Conservation (phyloP, 805 yeast species). For the Middelhovenomyces tepae region DNA sequence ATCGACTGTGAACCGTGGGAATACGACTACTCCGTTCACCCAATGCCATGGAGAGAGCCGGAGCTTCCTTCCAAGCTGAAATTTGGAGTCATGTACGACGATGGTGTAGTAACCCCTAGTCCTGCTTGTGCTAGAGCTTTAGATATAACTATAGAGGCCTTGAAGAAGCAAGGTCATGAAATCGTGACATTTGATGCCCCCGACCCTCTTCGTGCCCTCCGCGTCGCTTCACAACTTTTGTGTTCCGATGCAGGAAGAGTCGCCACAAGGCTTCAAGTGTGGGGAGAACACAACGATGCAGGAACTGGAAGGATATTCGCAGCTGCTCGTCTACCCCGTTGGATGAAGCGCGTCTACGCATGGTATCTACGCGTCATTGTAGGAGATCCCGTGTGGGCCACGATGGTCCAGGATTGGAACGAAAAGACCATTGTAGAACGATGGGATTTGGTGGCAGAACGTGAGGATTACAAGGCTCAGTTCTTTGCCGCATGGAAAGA, state of each 20-base stretch:
- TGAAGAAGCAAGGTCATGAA: constrained; percentile 37
- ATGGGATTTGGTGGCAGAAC: constrained; percentile 28
- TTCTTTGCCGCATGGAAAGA: constrained; percentile 29
- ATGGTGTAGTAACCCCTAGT: constrained; percentile 42
- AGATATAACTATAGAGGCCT: constrained; percentile 32
- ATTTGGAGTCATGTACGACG: constrained; percentile 41
- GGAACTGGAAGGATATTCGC: constrained; percentile 28
- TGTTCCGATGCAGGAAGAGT: constrained; percentile 28
- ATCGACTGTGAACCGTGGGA: constrained; percentile 49
- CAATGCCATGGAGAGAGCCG: constrained; percentile 43
- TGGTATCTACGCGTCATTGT: constrained; percentile 26
- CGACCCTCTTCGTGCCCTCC: constrained; percentile 47
- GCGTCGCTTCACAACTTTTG: constrained; percentile 40
- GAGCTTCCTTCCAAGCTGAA: constrained; percentile 34
- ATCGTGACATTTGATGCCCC: constrained; percentile 40
- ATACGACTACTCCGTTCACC: constrained; percentile 38
- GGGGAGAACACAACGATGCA: constrained; percentile 29
- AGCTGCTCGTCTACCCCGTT: constrained; percentile 28
- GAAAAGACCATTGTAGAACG: constrained; percentile 28
- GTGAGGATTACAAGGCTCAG: constrained; percentile 29
- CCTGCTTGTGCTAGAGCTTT: constrained; percentile 39
- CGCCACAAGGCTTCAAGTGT: constrained; percentile 18
- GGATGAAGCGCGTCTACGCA: constrained; percentile 28
- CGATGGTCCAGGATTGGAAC: constrained; percentile 28
- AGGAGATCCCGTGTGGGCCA: constrained; percentile 32